Evolutionary conservation across 148 eudicot species (phyloP).

Genomic region (Silene uniflora): DNA sequence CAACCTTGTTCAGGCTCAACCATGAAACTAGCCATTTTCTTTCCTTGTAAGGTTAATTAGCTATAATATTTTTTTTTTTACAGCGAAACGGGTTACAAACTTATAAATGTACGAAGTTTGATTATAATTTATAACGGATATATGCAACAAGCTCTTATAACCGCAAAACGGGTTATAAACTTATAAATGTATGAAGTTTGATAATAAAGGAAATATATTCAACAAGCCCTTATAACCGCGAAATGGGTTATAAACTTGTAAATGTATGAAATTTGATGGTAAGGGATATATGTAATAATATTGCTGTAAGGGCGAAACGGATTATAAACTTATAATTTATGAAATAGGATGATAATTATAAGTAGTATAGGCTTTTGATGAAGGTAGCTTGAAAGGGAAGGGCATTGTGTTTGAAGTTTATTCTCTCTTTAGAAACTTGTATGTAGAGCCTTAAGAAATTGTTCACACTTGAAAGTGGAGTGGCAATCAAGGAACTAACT

Average conservation of each 20-base stretch:
- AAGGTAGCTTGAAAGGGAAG: slow-evolving; percentile 38
- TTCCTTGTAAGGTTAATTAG: not conserved
- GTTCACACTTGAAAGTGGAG: slow-evolving; percentile 29
- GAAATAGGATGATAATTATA: not conserved
- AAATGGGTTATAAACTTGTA: not conserved
- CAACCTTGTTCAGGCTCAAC: slow-evolving; percentile 39
- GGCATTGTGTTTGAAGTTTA: slow-evolving; percentile 32
- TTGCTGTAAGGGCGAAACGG: too few relatives aligned
- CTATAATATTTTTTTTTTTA: too few relatives aligned
- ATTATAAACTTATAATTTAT: not conserved
- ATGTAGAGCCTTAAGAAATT: slow-evolving; percentile 21
- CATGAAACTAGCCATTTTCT: slow-evolving; percentile 25
- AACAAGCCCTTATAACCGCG: not conserved
- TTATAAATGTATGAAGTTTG: not conserved
- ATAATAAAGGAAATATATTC: not conserved
- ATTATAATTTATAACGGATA: too few relatives aligned
- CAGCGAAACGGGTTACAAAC: too few relatives aligned
- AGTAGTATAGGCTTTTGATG: slow-evolving; percentile 6
- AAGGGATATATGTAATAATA: too few relatives aligned
- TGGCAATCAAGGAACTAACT: slow-evolving; percentile 35
- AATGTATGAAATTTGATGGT: not conserved
- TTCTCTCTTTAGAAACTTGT: slow-evolving; percentile 19
- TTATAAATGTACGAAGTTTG: too few relatives aligned
- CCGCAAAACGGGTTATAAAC: too few relatives aligned
- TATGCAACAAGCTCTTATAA: too few relatives aligned